A percentile compares a stretch with the other conserved stretches of the same genome.
Conservation (phyloP, 1,139 yeast species). For the Hanseniaspora uvarum region DNA sequence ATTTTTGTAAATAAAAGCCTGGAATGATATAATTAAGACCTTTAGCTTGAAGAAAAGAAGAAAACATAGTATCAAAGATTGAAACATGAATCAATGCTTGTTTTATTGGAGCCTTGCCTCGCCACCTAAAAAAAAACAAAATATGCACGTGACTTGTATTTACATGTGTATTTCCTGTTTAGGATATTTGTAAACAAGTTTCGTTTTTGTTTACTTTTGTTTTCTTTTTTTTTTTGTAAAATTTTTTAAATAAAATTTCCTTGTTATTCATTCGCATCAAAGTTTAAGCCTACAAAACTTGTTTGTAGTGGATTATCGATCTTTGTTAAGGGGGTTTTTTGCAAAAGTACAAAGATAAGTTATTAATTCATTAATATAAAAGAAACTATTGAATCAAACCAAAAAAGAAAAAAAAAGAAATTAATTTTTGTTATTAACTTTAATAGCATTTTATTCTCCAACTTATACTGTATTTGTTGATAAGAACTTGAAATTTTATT, state of each 20-base stretch:
- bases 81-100: too few species aligned
- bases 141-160: conserved; percentile 5
- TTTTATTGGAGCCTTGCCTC: neutral
- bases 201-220: conserved; percentile 2
- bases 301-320: neutral
- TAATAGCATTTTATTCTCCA: neutral
- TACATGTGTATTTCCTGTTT: neutral
- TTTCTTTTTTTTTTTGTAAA: neutral
- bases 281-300: neutral
- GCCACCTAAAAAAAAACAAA: neutral
- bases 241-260: neutral
- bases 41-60: too few species aligned
- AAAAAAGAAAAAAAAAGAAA: neutral
- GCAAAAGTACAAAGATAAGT: neutral
- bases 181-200: conserved; percentile 18
- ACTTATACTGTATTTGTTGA: neutral
- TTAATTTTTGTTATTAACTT: neutral
- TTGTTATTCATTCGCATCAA: conserved; percentile 9
- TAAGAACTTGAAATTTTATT: neutral
- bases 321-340: neutral
- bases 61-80: too few species aligned
- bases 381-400: neutral
- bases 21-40: too few species aligned
- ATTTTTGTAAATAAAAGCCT: too few species aligned
- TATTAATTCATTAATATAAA: neutral